Evolutionary conservation across 768 basidiomycete genomes (phyloP), one percentile per base, ranked within the genome.

Genomic region (Suillus subluteus): DNA sequence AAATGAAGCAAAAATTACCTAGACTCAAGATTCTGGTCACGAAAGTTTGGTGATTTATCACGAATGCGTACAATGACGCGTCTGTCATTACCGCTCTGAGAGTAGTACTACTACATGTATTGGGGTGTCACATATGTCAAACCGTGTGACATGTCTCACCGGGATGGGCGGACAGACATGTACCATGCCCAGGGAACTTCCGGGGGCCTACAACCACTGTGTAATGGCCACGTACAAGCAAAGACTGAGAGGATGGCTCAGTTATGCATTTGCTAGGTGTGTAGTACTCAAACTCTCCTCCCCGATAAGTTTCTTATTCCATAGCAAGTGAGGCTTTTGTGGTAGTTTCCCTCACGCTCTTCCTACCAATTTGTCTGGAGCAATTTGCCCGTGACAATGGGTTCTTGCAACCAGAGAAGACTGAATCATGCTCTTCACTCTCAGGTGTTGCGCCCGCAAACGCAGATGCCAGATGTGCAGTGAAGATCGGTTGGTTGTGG

Each of bases 381-480:
- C 95, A 96, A 76, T 94, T 96, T 69, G 95, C 95, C 2, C 79
- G 94, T 67, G 94, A 96, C 78, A 93, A 96, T 75, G 95, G 95
- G 0, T 92, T 83, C 71, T 75, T 94, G 2, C 79, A 89, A 21
- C 94, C 94, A 0, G 91, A 91, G 65, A 85, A 84, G 68, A 84
- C 80, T 0, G 68, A 79, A n/a, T 87, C 85, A 6, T 97, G 96
- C 73, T 62, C 71, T 1, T 66, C 78, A 1, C 52, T 65, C 35
- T 40, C 56, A 18, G 65, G 48, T 35, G 68, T 41, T 32, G 67
- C 69, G 3, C 65, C 66, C 0, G 73, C 72, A 3, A 76, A 79
- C n/a, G 76, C 76, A 8, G 82, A 76, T 6, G 71, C 66, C 18
- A 83, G 91, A 35, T 97, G 95, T 76, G 92, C 91, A 6, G 94